Conservation (phyloP, 208 protist species). For the Leishmania guyanensis region DNA sequence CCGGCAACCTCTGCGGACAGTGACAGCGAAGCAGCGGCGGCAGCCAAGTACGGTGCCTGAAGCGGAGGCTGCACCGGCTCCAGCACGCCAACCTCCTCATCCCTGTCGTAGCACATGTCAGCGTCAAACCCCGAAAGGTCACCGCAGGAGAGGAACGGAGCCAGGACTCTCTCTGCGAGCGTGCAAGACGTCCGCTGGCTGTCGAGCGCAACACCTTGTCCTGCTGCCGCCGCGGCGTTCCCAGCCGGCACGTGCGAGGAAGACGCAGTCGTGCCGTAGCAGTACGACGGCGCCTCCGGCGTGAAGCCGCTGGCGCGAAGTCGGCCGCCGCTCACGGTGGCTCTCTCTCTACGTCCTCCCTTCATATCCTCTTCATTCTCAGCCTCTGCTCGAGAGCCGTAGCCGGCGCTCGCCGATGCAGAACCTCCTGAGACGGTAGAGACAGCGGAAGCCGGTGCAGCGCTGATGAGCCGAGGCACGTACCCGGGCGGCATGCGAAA, state of each 20-base stretch:
- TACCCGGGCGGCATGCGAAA: slow-evolving; percentile 92
- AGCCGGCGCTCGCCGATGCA: background rate
- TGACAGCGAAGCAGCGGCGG: slow-evolving; percentile 1
- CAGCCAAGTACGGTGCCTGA: slow-evolving; percentile 72
- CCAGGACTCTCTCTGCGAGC: slow-evolving; percentile 44
- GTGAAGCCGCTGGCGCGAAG: slow-evolving; percentile 17
- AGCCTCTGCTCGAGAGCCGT: too few relatives aligned
- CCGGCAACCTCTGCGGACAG: background rate
- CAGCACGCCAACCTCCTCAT: slow-evolving; percentile 37
- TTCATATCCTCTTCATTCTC: slow-evolving; percentile 5
- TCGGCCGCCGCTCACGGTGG: background rate
- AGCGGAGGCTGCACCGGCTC: slow-evolving; percentile 73
- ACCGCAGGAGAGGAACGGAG: slow-evolving; percentile 97
- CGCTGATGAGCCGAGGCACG: slow-evolving; percentile 44
- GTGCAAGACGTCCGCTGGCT: background rate
- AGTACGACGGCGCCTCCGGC: slow-evolving; percentile 10
- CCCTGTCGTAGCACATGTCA: slow-evolving; percentile 89
- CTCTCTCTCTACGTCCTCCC: background rate
- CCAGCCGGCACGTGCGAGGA: background rate
- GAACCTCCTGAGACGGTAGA: background rate
- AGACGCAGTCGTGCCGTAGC: background rate
- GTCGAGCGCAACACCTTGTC: background rate
- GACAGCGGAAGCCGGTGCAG: background rate
- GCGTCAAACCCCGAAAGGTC: slow-evolving; percentile 95
- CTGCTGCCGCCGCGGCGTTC: background rate